Percentiles rank a stretch among this genome's conserved stretches.
Conservation (phyloP, 805 yeast species). For the Lachancea quebecensis region DNA sequence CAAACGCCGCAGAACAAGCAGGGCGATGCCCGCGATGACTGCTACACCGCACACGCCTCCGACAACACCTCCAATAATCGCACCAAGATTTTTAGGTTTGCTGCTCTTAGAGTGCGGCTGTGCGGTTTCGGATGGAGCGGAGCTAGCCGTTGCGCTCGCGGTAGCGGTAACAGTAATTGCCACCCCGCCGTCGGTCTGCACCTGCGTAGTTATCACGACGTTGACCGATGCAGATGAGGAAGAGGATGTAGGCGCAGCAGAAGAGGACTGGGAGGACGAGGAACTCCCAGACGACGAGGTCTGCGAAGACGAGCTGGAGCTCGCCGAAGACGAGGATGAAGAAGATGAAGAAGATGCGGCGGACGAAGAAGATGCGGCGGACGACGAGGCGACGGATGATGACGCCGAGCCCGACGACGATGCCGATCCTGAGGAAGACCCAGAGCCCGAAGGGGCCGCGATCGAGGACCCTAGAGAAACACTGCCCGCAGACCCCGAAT, state of each 20-base stretch:
- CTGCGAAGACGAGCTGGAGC: slow-evolving; percentile 13
- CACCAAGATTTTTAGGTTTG: slow-evolving; percentile 36
- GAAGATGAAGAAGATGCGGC: slow-evolving; percentile 18
- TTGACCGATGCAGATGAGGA: slow-evolving; percentile 17
- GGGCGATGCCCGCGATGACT: slow-evolving; percentile 34
- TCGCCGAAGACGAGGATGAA: slow-evolving; percentile 15
- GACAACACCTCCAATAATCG: slow-evolving; percentile 57
- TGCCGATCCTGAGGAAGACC: slow-evolving; percentile 12
- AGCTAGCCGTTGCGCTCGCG: slow-evolving; percentile 21
- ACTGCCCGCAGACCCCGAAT: background rate
- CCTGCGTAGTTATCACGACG: background rate
- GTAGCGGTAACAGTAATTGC: slow-evolving; percentile 23
- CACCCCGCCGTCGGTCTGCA: slow-evolving; percentile 25
- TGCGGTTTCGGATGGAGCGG: slow-evolving; percentile 13
- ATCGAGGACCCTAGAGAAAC: no score
- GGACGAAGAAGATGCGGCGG: slow-evolving; percentile 4
- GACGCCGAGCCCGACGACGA: slow-evolving; percentile 4
- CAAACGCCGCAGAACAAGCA: slow-evolving; percentile 34
- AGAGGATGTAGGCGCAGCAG: slow-evolving; percentile 15
- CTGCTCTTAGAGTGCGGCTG: slow-evolving; percentile 6
- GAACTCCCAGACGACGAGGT: slow-evolving; percentile 18
- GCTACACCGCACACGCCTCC: slow-evolving; percentile 48
- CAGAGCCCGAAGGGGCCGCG: background rate
- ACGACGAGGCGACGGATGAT: slow-evolving; percentile 8
- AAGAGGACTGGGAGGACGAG: slow-evolving; percentile 15